phyloP scores from a whole-genome alignment of 2,329 filamentous ascomycete species.

The Verticillium nonalfalfae region DNA sequence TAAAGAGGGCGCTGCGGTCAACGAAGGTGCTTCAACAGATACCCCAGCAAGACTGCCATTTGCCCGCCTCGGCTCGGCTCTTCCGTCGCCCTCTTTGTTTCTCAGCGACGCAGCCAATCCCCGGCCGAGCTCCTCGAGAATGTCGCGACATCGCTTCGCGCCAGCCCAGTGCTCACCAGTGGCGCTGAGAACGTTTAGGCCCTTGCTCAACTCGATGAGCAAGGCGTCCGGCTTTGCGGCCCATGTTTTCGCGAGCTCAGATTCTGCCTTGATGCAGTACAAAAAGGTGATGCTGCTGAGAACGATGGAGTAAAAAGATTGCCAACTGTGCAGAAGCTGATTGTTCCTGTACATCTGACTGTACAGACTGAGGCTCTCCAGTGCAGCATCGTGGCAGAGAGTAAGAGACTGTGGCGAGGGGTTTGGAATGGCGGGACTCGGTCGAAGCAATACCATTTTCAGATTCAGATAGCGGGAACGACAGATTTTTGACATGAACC shows the following conservation, averaged over 20 bases:
- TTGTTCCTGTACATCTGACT: constrained; percentile 36
- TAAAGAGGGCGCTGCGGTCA: not conserved
- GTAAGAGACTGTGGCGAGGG: constrained; percentile 32
- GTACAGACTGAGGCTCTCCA: constrained; percentile 31
- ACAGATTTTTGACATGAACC: constrained; percentile 26
- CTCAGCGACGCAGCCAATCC: constrained; percentile 22
- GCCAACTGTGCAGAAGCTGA: constrained; percentile 38
- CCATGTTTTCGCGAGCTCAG: constrained; percentile 28
- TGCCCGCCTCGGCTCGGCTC: not conserved
- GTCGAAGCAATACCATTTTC: constrained; percentile 41
- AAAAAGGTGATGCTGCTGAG: constrained; percentile 42
- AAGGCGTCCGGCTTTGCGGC: constrained; percentile 17
- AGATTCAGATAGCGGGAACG: constrained; percentile 40
- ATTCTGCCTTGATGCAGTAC: constrained; percentile 41
- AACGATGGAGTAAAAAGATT: constrained; percentile 40
- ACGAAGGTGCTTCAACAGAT: not conserved
- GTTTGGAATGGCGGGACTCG: constrained; percentile 43
- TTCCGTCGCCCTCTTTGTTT: not conserved
- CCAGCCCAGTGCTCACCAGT: constrained; percentile 46
- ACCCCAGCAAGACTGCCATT: not conserved
- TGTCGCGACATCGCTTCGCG: constrained; percentile 38
- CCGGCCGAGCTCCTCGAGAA: constrained; percentile 30
- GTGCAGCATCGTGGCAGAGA: constrained; percentile 35
- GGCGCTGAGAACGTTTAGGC: constrained; percentile 41
- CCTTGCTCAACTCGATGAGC: constrained; percentile 31